Conservation (phyloP, 1,139 yeast genomes). For the Wickerhamiella pararugosa region DNA sequence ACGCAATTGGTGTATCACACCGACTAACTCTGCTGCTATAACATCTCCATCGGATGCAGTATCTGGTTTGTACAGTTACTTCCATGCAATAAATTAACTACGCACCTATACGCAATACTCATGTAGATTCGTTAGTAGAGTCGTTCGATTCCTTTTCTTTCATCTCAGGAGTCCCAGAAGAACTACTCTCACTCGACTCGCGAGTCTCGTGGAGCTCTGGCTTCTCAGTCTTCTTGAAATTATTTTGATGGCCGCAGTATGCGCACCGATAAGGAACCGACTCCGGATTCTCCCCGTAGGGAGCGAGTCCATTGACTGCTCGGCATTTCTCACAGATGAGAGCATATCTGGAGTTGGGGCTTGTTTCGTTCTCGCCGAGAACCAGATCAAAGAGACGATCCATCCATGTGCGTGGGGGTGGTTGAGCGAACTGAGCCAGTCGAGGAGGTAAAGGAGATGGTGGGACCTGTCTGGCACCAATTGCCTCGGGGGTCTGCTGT, state of each 20-base stretch:
- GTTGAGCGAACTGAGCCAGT: not conserved
- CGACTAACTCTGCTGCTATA: too few species aligned
- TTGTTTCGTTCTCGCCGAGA: conserved; percentile 57
- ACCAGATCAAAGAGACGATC: conserved; percentile 36
- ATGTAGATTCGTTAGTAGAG: too few species aligned
- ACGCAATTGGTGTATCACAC: too few species aligned
- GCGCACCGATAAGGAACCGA: conserved; percentile 56
- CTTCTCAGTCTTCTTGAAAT: conserved; percentile 7
- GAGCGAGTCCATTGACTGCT: conserved; percentile 70
- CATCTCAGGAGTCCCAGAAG: too few species aligned
- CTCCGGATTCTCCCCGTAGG: conserved; percentile 47
- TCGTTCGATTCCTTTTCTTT: too few species aligned
- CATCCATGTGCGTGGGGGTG: conserved; percentile 23
- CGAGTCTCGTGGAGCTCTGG: not conserved
- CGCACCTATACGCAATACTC: too few species aligned
- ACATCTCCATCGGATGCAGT: too few species aligned
- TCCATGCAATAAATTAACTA: too few species aligned
- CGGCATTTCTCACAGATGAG: conserved; percentile 52
- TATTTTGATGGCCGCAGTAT: conserved; percentile 50
- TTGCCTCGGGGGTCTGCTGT: not conserved
- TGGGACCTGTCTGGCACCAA: not conserved
- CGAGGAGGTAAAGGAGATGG: not conserved
- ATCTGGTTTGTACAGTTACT: too few species aligned
- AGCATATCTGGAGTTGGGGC: conserved; percentile 52
- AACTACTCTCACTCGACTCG: too few species aligned